Evolutionary conservation across 208 protist species (phyloP), one percentile per base, ranked within the genome.

Genomic region (Crithidia mellificae): DNA sequence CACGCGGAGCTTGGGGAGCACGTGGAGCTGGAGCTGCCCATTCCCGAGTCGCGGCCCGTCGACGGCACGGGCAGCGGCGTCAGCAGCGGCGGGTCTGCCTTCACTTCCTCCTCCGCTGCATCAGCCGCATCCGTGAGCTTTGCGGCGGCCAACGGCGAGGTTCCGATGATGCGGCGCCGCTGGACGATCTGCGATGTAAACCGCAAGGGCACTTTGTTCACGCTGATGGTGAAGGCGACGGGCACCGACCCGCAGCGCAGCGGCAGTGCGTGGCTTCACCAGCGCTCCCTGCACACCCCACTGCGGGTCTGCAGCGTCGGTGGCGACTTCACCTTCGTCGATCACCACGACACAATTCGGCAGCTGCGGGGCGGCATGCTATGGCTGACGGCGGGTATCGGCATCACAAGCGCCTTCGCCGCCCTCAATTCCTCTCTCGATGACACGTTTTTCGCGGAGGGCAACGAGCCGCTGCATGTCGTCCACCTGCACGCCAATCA

Each of bases 401-500:
- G 83, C 61, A 80, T 95, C 32, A 92, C 81, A 20, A 71, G 76
- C 44, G 77, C 83, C 7, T 90, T 83, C 49, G 86, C 88, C 9
- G 81, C 77, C 20, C 59, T 95, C 24, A 76, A 81, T 49, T 58
- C 72, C 24, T 55, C 64, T 15, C 74, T 88, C 27, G 62, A 71
- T 24, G 72, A 77, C 49, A 41, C 62, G 24, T 62, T 77, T 52
- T 72, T 56, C 9, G 63, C 73, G 15, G 71, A 77, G 34, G 69
- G 53, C 27, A 51, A 27, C 12, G 73, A 84, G 61, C 38, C 50
- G 30, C 63, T 96, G 49, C 72, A 86, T 38, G 71, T 92, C 29
- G 53, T 91, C 27, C 91, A 96, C 63, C 65, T 96, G n/a, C 91
- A 94, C 74, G 79, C 84, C 11, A 90, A 92, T 38, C 65, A 68